phyloP scores from a whole-genome alignment of 192 early-diverging fungal genomes.

The Linnemannia elongata region DNA sequence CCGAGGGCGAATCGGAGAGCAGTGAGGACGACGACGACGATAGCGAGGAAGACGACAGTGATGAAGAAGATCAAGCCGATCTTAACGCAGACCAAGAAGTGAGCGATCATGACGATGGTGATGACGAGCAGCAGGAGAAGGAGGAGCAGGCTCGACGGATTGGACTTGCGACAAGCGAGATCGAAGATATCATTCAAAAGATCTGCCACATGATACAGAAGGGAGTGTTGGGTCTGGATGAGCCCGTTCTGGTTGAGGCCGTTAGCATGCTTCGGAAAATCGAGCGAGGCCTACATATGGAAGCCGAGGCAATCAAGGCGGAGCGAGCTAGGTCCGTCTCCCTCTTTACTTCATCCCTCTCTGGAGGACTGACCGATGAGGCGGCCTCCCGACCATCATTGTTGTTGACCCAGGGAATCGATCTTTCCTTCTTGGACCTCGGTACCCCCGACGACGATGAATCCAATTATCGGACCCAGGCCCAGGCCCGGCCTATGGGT shows the following conservation, averaged over 20 bases:
- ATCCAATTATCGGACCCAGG: background rate
- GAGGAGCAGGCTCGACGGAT: constrained; percentile 45
- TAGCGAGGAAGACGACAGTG: background rate
- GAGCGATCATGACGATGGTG: constrained; percentile 6
- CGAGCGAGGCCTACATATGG: constrained; percentile 34
- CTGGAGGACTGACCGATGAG: background rate
- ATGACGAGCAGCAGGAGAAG: constrained; percentile 35
- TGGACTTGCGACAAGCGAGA: constrained; percentile 37
- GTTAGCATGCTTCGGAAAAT: constrained; percentile 44
- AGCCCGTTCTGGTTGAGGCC: constrained; percentile 42
- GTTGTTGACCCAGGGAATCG: constrained; percentile 41
- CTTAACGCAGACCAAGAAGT: background rate
- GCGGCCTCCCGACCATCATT: background rate
- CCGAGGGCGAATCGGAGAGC: background rate
- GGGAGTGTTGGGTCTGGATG: constrained; percentile 42
- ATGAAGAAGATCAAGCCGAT: background rate
- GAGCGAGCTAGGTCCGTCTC: constrained; percentile 21
- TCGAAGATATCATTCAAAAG: constrained; percentile 53
- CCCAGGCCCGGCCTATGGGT: constrained; percentile 1
- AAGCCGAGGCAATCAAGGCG: constrained; percentile 14
- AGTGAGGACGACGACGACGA: constrained; percentile 1
- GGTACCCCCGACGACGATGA: background rate
- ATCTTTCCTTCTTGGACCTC: constrained; percentile 42
- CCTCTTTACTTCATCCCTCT: constrained; percentile 20
- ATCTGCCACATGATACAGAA: constrained; percentile 50